Base-by-base conservation (phyloP, 2,329 filamentous ascomycete genomes). In the Verticillium klebahnii region DNA sequence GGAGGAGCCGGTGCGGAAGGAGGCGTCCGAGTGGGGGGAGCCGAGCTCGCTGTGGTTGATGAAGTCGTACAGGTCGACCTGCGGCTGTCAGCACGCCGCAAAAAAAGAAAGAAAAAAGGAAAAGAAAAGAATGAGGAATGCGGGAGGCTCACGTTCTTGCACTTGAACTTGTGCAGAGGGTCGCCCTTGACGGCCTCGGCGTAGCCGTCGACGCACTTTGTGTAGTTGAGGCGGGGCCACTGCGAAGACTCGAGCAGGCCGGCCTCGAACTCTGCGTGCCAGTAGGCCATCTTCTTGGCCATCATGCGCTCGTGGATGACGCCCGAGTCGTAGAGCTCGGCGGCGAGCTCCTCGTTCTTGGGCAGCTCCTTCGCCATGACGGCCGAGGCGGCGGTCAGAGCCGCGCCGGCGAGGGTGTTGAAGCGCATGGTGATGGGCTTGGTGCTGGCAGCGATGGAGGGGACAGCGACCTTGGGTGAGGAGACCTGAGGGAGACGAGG, bases 61-160 rank as follows among this genome's bases (percentile, higher is more conserved):
- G 70, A 85, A 85, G 68, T 83, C 79, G 66, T 82, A 80, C n/a
- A 83, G 74, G 64, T 84, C 81, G 32, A 82, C 75, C 74, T 66
- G 58, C 29, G 9, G 11, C 14, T 15, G 25, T 56, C 54, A 56
- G 54, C 29, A 56, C 25, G 29, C 3, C 6, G 29, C 25, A 29
- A 29, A 29, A 5, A 29, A 25, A n/a, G 29, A 2, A 19, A 5
- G 12, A 12, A 8, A 19, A 56, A 3, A 32, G 3, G n/a, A n/a
- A n/a, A n/a, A n/a, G n/a, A n/a, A n/a, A n/a, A n/a, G n/a, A n/a
- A n/a, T n/a, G n/a, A n/a, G 15, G 11, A 15, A 17, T 6, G 29
- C 29, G n/a, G 4, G 15, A 32, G 15, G 14, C 54, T 56, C 14
- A 84, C 77, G 56, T 66, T 64, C 32, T 59, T 57, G 60, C 65